Base-by-base conservation (phyloP, 2,329 filamentous ascomycete genomes). In the Exophiala xenobiotica region DNA sequence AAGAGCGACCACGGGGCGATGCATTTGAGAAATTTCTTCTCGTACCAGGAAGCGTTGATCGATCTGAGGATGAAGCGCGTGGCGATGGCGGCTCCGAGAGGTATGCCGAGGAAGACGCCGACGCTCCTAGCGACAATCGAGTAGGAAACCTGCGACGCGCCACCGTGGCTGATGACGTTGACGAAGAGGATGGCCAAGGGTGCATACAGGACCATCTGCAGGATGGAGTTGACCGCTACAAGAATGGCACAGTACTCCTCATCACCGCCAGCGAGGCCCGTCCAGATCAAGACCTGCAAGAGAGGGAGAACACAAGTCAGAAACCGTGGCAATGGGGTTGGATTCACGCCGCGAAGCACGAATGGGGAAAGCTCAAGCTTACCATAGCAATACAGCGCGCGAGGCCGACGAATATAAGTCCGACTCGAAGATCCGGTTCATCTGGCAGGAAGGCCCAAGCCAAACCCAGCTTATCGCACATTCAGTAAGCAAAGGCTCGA, bases 311-410 rank as follows among this genome's bases (percentile, higher is more conserved):
- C n/a, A n/a, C n/a, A n/a, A n/a, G n/a, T n/a, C n/a, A n/a, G n/a
- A n/a, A n/a, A n/a, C n/a, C n/a, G n/a, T n/a, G n/a, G n/a, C n/a
- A n/a, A n/a, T n/a, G n/a, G n/a, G n/a, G n/a, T n/a, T n/a, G n/a
- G n/a, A n/a, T n/a, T n/a, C n/a, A n/a, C n/a, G n/a, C n/a, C n/a
- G n/a, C n/a, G n/a, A n/a, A n/a, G n/a, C n/a, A n/a, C n/a, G n/a
- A n/a, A n/a, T n/a, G n/a, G n/a, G n/a, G n/a, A n/a, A n/a, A n/a
- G 9, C 18, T 40, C 33, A 38, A n/a, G 24, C 70, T 53, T 66
- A 86, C 88, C 89, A 95, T 95, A 23, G 89, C 90, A 56, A 95
- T 95, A 61, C 90, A 96, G 46, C 90, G 75, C 4, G 87, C 90
- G 1, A 96, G 73, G 0, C 90, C 90, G 0, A 95, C 90, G 4